phyloP scores from a whole-genome alignment of 2,329 filamentous ascomycete genomes.

The Alternaria longipes region DNA sequence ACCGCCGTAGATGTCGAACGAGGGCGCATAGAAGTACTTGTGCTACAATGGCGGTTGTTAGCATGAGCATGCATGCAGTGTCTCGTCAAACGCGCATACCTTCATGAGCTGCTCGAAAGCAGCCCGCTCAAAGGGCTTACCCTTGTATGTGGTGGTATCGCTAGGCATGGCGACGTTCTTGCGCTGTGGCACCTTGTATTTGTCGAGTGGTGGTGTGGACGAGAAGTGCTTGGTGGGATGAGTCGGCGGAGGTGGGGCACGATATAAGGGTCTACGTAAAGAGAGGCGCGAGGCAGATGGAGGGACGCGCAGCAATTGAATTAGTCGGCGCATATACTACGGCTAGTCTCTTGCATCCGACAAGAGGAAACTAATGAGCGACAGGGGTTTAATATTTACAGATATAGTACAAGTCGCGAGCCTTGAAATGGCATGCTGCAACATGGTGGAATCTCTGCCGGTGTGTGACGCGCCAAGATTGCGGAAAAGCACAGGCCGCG shows the following conservation, averaged over 20 bases:
- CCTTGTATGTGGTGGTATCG: conserved; percentile 68
- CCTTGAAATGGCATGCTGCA: conserved; percentile 16
- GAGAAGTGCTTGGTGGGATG: conserved; percentile 49
- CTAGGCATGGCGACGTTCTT: conserved; percentile 42
- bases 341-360: conserved; percentile 29
- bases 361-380: conserved; percentile 31
- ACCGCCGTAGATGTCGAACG: conserved; percentile 94
- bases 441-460: conserved; percentile 1
- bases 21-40: conserved; percentile 84
- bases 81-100: conserved; percentile 66
- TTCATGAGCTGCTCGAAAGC: conserved; percentile 85
- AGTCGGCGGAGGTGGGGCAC: conserved; percentile 43
- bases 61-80: conserved; percentile 32
- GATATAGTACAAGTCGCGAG: conserved; percentile 11
- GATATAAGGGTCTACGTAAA: conserved; percentile 34
- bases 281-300: conserved; percentile 39
- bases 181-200: conserved; percentile 43
- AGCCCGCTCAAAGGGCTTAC: conserved; percentile 85
- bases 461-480: conserved; percentile 19
- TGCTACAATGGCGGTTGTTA: conserved; percentile 39
- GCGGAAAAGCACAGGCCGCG: conserved; percentile 14
- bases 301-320: conserved; percentile 51
- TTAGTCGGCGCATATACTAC: conserved; percentile 50
- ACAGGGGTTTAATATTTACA: conserved; percentile 35
- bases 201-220: conserved; percentile 40